A percentile compares a stretch with the other conserved stretches of the same genome.
These are phyloP conservation scores for Boletus barrowsii DNA, from an alignment of 768 basidiomycete species.

Conservation along the genomic window DNA sequence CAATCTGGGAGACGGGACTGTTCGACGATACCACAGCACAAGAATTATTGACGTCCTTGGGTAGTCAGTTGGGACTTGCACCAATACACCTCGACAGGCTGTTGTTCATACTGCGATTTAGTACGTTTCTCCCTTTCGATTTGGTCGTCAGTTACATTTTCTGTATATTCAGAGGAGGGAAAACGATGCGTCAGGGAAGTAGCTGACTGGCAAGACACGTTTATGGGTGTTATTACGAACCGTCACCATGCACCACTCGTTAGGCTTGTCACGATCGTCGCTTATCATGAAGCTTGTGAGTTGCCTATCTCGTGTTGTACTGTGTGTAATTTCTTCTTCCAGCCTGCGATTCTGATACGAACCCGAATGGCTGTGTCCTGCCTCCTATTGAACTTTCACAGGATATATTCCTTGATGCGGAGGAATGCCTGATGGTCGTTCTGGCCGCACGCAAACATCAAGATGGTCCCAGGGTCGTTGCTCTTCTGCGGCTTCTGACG, in stretches of 20 bases:
- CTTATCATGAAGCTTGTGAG: slow-evolving; percentile 23
- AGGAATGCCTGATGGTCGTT: slow-evolving; percentile 9
- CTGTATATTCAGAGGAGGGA: slow-evolving; percentile 13
- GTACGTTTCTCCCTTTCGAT: slow-evolving; percentile 7
- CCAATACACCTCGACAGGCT: slow-evolving; percentile 3
- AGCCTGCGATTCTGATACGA: slow-evolving; percentile 5
- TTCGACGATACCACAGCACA: slow-evolving; percentile 19
- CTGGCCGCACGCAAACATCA: slow-evolving; percentile 12
- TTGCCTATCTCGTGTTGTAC: not conserved
- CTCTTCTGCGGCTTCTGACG: slow-evolving; percentile 20
- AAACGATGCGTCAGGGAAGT: slow-evolving; percentile 18
- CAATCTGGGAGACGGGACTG: slow-evolving; percentile 19
- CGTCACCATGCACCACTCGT: slow-evolving; percentile 11
- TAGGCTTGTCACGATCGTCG: slow-evolving; percentile 20
- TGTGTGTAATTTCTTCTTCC: not conserved
- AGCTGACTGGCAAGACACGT: slow-evolving; percentile 7
- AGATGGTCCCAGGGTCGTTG: slow-evolving; percentile 16
- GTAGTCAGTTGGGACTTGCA: slow-evolving; percentile 5
- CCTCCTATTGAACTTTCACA: not conserved
- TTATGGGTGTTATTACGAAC: slow-evolving; percentile 9
- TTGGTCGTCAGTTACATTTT: not conserved
- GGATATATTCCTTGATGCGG: slow-evolving; percentile 8
- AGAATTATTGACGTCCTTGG: slow-evolving; percentile 8
- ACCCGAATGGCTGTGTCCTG: not conserved
- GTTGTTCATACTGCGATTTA: slow-evolving; percentile 19